Evolutionary conservation across 148 eudicot species (phyloP).

Genomic region (Cornus suecica): DNA sequence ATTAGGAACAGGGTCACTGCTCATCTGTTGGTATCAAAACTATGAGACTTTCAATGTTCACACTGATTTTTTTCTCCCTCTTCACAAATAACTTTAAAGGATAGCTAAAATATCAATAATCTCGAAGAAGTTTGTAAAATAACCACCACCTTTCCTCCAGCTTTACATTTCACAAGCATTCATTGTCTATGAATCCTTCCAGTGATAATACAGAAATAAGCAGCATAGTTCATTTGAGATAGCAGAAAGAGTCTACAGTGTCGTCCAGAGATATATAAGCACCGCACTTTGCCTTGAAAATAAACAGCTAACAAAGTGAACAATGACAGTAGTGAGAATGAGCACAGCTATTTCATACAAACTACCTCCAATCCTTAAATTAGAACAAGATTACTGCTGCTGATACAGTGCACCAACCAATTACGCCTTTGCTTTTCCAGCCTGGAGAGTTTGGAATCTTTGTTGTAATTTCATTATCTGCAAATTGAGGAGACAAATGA

Average conservation of each 20-base stretch:
- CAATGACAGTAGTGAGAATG: neutral
- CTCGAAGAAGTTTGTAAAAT: neutral
- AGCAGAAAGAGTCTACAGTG: neutral
- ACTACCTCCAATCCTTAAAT: neutral
- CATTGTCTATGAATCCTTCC: neutral
- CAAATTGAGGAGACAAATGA: slow-evolving; percentile 10
- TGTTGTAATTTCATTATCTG: slow-evolving; percentile 80
- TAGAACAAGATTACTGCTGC: neutral
- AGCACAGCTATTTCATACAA: neutral
- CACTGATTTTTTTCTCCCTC: too few relatives aligned
- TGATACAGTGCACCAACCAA: neutral
- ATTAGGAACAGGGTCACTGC: too few relatives aligned
- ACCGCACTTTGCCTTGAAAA: neutral
- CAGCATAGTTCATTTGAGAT: neutral
- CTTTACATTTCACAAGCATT: neutral
- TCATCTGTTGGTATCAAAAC: too few relatives aligned
- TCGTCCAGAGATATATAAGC: neutral
- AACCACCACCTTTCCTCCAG: neutral
- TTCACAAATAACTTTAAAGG: neutral
- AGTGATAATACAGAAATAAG: neutral
- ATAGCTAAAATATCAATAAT: too few relatives aligned
- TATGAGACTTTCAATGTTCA: too few relatives aligned
- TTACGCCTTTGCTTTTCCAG: slow-evolving; percentile 83
- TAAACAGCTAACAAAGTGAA: neutral
- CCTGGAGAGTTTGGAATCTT: slow-evolving; percentile 76